Base-by-base conservation (phyloP, 257 asterid genomes). In the Solanum piurae region DNA sequence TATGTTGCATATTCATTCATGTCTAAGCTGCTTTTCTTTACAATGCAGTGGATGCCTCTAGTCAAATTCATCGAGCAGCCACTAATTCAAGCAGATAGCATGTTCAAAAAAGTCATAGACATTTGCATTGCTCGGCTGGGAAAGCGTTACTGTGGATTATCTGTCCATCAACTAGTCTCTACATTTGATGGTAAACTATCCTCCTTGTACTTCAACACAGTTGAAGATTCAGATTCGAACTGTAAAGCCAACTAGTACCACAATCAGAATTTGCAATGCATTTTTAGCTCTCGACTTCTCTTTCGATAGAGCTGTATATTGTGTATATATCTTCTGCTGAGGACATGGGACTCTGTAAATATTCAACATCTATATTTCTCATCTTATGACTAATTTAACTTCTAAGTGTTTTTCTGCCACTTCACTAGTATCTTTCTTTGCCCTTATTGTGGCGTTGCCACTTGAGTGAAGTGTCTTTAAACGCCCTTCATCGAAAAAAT, bases 11-110 rank as follows among this genome's bases (percentile, higher is more conserved):
- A 20, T 34, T 36, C 82, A 21, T 21, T 36, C 82, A 21, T 36
- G 46, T 36, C 82, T 74, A n/a, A 76, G 83, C 60, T 40, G n/a
- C 36, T n/a, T 40, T 36, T 76, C 13, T 76, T 40, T 36, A 84
- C 6, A 11, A 33, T 72, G 60, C 96, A 94, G 98, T 96, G 98
- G 99, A 95, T 96, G 99, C 92, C 93, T 37, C 87, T 96, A 86
- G 94, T 89, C 12, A 96, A 96, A 92, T 96, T 93, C 80, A 90
- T 92, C 62, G 89, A 88, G 52, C 99, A 95, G 72, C 98, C 98
- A 14, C 86, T 93, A 42, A 94, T 96, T 84, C 93, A 93, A 90
- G 94, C 91, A 55, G 99, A 96, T 92, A 90, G 84, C 60, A 94
- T 96, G 99, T 96, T 96, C 93, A 93, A 92, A 92, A 94, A 96